phyloP scores from a whole-genome alignment of 805 yeast species.

The Candida cerambycidarum region DNA sequence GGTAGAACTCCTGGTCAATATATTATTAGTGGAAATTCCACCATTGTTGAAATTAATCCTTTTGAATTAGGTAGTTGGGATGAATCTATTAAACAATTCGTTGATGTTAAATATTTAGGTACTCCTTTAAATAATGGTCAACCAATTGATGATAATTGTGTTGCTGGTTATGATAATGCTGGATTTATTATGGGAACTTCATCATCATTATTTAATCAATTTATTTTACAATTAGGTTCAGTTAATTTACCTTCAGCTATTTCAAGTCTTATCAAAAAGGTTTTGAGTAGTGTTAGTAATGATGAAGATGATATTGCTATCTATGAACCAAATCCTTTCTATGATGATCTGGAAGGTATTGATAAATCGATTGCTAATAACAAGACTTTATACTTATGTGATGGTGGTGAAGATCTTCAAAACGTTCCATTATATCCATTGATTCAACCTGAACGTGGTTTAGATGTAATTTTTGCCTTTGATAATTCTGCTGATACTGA shows the following conservation, averaged over 20 bases:
- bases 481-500: slow-evolving; percentile 38
- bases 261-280: slow-evolving; percentile 19
- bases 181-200: slow-evolving; percentile 85
- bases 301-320: slow-evolving; percentile 68
- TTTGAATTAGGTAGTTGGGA: slow-evolving; percentile 83
- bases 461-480: slow-evolving; percentile 38
- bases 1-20: slow-evolving; percentile 37
- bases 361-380: slow-evolving; percentile 20
- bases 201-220: slow-evolving; percentile 73
- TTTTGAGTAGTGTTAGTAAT: slow-evolving; percentile 37
- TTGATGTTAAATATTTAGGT: slow-evolving; percentile 69
- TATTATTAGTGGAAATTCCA: slow-evolving; percentile 34
- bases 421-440: slow-evolving; percentile 41
- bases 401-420: slow-evolving; percentile 44
- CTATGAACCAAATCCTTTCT: slow-evolving; percentile 67
- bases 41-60: slow-evolving; percentile 40
- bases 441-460: slow-evolving; percentile 30
- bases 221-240: slow-evolving; percentile 56
- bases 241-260: slow-evolving; percentile 22
- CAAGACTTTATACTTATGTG: slow-evolving; percentile 31
- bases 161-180: slow-evolving; percentile 73
- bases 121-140: slow-evolving; percentile 60
- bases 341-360: slow-evolving; percentile 35
- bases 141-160: slow-evolving; percentile 50
- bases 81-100: slow-evolving; percentile 63